These are phyloP conservation scores for Mycena belliarum DNA, from an alignment of 768 basidiomycete genomes.

Conservation along the genomic window DNA sequence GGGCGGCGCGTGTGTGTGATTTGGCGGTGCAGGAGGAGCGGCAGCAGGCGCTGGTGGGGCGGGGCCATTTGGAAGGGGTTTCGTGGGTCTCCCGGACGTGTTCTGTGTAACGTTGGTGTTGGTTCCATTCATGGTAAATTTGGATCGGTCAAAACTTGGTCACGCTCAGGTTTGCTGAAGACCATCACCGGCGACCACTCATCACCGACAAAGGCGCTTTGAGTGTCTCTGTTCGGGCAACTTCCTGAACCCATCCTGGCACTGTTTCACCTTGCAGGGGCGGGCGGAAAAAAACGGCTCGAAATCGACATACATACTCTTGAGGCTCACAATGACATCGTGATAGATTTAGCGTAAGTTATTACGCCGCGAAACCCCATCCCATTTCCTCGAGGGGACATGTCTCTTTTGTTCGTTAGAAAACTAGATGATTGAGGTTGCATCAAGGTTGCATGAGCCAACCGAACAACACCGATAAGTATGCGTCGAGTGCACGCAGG, in stretches of 20 bases:
- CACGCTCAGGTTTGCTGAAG: too few relatives aligned
- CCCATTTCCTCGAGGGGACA: too few relatives aligned
- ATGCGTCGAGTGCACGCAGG: neutral
- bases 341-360: too few relatives aligned
- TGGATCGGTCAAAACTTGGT: constrained; percentile 3
- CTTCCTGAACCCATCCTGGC: too few relatives aligned
- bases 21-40: constrained; percentile 57
- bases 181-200: too few relatives aligned
- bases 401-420: too few relatives aligned
- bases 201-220: neutral
- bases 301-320: neutral
- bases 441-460: too few relatives aligned
- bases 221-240: neutral
- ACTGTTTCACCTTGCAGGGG: too few relatives aligned
- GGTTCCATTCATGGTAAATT: constrained; percentile 49
- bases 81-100: constrained; percentile 43
- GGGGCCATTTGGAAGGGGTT: constrained; percentile 58
- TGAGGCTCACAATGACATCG: too few relatives aligned
- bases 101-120: constrained; percentile 35
- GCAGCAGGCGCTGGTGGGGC: constrained; percentile 62
- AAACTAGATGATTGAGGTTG: too few relatives aligned
- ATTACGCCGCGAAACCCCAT: too few relatives aligned
- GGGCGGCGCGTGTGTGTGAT: constrained; percentile 35
- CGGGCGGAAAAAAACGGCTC: neutral
- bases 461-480: too few relatives aligned